These are phyloP conservation scores for Cystobasidium pallidum DNA, from an alignment of 1,284 basidiomycete species.

Conservation along the genomic window DNA sequence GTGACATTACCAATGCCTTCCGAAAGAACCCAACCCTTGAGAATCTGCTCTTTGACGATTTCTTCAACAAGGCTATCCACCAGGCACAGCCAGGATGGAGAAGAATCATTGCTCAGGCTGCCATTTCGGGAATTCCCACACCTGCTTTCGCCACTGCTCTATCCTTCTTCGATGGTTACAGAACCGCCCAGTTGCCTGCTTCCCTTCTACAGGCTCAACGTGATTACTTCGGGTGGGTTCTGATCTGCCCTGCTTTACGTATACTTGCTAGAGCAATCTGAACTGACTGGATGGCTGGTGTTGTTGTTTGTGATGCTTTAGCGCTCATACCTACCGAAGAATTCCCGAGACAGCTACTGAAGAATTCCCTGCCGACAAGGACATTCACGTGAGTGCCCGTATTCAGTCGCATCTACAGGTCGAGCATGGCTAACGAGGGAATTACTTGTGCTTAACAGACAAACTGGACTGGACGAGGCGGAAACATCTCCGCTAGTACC, in stretches of 20 bases:
- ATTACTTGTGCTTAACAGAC: conserved; percentile 30
- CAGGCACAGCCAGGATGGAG: conserved; percentile 95
- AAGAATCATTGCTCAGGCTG: conserved; percentile 92
- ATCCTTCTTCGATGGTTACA: conserved; percentile 98
- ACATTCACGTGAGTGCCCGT: conserved; percentile 72
- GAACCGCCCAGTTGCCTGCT: conserved; percentile 82
- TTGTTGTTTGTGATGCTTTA: not conserved
- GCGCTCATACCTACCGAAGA: conserved; percentile 92
- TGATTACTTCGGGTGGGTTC: conserved; percentile 69
- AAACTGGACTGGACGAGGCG: conserved; percentile 77
- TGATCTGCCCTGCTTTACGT: not conserved
- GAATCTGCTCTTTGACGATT: conserved; percentile 93
- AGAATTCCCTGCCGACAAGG: conserved; percentile 64
- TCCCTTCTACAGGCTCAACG: conserved; percentile 89
- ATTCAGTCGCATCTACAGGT: conserved; percentile 24
- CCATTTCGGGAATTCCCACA: conserved; percentile 79
- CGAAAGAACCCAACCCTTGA: conserved; percentile 83
- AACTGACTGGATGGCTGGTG: not conserved
- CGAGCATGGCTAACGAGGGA: not conserved
- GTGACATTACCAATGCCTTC: conserved; percentile 91
- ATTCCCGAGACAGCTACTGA: conserved; percentile 17
- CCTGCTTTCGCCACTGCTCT: conserved; percentile 62
- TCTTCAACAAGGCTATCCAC: conserved; percentile 82
- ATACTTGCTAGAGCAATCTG: too few relatives aligned
- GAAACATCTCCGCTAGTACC: conserved; percentile 86